phyloP scores from a whole-genome alignment of 2,329 filamentous ascomycete genomes.

The Biscogniauxia marginata region DNA sequence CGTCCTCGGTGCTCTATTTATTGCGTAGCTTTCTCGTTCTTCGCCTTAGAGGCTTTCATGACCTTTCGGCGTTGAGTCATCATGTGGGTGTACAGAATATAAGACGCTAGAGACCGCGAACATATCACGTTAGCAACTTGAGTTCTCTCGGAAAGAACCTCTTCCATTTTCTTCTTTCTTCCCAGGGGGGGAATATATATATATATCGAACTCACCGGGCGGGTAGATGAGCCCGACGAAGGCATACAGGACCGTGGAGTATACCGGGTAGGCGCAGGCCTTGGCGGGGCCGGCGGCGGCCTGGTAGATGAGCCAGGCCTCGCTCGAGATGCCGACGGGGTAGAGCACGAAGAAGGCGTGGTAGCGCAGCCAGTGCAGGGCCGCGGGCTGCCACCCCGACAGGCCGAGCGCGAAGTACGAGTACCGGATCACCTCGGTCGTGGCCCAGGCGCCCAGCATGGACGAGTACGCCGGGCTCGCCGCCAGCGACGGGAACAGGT shows the following conservation, averaged over 20 bases:
- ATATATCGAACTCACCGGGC: conserved; percentile 71
- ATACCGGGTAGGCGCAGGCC: conserved; percentile 45
- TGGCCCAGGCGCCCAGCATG: conserved; percentile 84
- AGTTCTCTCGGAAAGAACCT: too few relatives aligned
- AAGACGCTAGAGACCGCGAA: conserved; percentile 55
- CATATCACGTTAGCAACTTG: conserved; percentile 3
- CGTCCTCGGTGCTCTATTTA: too few relatives aligned
- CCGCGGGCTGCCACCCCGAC: conserved; percentile 54
- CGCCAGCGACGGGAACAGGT: conserved; percentile 68
- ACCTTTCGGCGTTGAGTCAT: conserved; percentile 84
- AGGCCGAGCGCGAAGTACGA: conserved; percentile 82
- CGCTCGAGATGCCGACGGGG: conserved; percentile 84
- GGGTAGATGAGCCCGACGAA: conserved; percentile 81
- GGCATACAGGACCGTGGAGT: conserved; percentile 65
- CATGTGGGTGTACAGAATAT: conserved; percentile 92
- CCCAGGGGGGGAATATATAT: too few relatives aligned
- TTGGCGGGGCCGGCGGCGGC: conserved; percentile 63
- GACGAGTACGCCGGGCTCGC: conserved; percentile 58
- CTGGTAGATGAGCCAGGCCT: conserved; percentile 76
- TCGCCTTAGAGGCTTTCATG: conserved; percentile 58
- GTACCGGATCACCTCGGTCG: conserved; percentile 93
- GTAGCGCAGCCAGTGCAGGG: conserved; percentile 80
- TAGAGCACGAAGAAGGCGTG: conserved; percentile 94
- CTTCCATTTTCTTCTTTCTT: too few relatives aligned
- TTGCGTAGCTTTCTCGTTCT: conserved; percentile 43